Percentiles rank a stretch among this genome's conserved stretches.
Evolutionary conservation across 1,284 basidiomycete genomes (phyloP).

Genomic region (Puccinia hordei): DNA sequence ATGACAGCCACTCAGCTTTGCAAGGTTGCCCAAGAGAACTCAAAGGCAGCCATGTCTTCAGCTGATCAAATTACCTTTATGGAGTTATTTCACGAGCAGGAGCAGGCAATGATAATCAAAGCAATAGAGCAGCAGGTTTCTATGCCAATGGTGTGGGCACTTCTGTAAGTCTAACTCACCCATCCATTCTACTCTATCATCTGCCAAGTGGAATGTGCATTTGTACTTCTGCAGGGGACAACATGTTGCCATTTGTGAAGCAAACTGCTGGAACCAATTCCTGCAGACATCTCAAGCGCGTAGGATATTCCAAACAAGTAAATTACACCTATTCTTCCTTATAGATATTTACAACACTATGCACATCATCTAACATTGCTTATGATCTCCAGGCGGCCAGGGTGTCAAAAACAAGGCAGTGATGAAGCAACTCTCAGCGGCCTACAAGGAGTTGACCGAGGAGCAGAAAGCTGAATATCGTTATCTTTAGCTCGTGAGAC

Average conservation of each 20-base stretch:
- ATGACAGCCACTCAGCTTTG: no score
- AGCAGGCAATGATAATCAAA: neutral
- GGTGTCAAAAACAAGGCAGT: no score
- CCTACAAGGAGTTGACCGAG: no score
- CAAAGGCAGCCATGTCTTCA: neutral
- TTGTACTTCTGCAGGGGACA: neutral
- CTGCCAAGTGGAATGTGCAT: no score
- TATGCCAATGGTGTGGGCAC: neutral
- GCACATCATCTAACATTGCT: neutral
- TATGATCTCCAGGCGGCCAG: neutral
- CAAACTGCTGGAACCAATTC: neutral
- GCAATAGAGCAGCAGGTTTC: neutral
- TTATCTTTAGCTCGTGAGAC: no score
- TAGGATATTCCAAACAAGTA: neutral
- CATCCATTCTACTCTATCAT: neutral
- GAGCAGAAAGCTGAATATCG: no score
- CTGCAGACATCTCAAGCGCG: neutral
- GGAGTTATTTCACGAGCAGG: neutral
- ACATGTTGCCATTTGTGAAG: neutral
- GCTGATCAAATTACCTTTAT: neutral
- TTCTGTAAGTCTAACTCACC: neutral
- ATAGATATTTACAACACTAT: no score
- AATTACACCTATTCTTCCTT: neutral
- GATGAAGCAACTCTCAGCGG: no score
- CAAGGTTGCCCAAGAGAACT: neutral